phyloP scores from a whole-genome alignment of 345 rosid genomes.

The Rhodomyrtus tomentosa region DNA sequence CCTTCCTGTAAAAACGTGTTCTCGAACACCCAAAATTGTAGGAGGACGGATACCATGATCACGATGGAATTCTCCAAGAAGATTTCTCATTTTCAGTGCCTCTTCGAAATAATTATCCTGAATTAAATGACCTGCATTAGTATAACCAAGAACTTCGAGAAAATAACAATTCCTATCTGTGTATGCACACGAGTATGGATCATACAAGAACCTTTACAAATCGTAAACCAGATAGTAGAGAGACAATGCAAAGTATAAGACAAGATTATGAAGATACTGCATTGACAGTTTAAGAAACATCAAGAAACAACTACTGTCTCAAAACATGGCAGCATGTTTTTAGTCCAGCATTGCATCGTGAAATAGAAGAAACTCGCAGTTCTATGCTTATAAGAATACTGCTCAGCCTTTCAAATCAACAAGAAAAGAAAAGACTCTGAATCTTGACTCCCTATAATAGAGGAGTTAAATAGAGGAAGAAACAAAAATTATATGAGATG shows the following conservation, averaged over 20 bases:
- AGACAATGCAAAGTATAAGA: background rate
- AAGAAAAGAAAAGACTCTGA: background rate
- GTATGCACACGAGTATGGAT: background rate
- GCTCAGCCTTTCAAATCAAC: background rate
- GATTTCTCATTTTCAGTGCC: conserved; percentile 97
- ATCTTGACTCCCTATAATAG: background rate
- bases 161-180: background rate
- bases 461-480: background rate
- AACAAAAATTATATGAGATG: background rate
- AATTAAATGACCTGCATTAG: background rate
- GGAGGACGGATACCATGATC: conserved; percentile 87
- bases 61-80: conserved; percentile 74
- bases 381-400: background rate
- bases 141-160: background rate
- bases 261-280: background rate
- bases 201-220: background rate
- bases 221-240: background rate
- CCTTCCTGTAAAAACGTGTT: conserved; percentile 98
- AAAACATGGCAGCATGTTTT: background rate
- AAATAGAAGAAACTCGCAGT: background rate
- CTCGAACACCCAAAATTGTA: conserved; percentile 98
- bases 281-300: background rate
- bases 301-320: background rate
- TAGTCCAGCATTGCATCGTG: too few species aligned
- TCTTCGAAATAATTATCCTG: conserved; percentile 99